Percentiles rank a stretch among this genome's conserved stretches.
phyloP scores from a whole-genome alignment of 2,329 filamentous ascomycete genomes.

The Curvularia verruculosa region DNA sequence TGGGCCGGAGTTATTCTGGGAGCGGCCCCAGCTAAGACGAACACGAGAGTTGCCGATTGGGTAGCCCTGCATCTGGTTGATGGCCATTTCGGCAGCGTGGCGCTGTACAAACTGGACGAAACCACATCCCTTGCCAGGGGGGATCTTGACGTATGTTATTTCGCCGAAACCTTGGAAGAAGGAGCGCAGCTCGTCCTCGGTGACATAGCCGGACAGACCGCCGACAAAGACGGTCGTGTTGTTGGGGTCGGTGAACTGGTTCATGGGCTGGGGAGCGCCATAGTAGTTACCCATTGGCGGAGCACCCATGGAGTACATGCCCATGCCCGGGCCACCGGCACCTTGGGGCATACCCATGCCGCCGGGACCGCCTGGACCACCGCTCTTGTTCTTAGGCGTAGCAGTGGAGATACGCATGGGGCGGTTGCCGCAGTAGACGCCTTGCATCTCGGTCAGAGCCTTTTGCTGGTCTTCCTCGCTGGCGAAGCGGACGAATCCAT shows the following conservation, averaged over 20 bases:
- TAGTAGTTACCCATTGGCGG: constrained; percentile 69
- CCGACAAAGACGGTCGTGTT: constrained; percentile 99
- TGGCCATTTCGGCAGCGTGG: constrained; percentile 98
- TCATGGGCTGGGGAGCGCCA: constrained; percentile 81
- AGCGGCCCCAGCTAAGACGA: constrained; percentile 94
- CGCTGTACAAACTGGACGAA: constrained; percentile 99
- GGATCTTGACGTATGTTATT: constrained; percentile 99
- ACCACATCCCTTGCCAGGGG: constrained; percentile 96
- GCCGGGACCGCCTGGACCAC: constrained; percentile 60
- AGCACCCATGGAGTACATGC: constrained; percentile 73
- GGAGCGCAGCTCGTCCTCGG: constrained; percentile 97
- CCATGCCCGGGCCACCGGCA: constrained; percentile 50
- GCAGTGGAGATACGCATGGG: constrained; percentile 99
- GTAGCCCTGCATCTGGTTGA: constrained; percentile 99
- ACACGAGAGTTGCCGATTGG: constrained; percentile 98
- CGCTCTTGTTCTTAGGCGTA: constrained; percentile 88
- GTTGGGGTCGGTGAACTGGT: constrained; percentile 99
- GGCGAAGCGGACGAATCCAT: constrained; percentile 96
- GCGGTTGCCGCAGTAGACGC: constrained; percentile 97
- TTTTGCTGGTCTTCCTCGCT: constrained; percentile 96
- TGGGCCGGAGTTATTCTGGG: constrained; percentile 97
- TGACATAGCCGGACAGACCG: constrained; percentile 95
- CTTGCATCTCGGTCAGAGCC: constrained; percentile 96
- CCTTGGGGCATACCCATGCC: constrained; percentile 59
- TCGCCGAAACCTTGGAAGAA: constrained; percentile 99